Conservation (phyloP, 352 stramenopile species). For the Phytophthora ohioensis region DNA sequence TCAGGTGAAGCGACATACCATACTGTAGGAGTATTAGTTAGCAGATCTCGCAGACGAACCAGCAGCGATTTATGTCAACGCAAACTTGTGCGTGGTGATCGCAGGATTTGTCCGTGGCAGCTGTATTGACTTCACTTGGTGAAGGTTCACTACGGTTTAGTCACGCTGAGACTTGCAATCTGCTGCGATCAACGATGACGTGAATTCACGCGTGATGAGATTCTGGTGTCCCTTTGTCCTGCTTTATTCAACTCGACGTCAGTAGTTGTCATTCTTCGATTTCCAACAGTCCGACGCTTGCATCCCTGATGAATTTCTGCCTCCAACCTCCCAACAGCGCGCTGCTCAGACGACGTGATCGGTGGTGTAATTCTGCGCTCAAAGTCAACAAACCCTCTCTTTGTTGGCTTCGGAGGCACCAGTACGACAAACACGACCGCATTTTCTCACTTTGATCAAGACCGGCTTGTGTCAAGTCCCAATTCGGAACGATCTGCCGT, state of each 20-base stretch:
- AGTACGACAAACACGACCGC: not conserved
- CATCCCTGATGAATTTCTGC: constrained; percentile 7
- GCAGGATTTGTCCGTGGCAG: too few relatives aligned
- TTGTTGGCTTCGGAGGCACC: not conserved
- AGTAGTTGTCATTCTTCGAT: constrained; percentile 1
- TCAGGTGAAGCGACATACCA: too few relatives aligned
- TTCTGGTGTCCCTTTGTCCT: too few relatives aligned
- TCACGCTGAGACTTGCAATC: too few relatives aligned
- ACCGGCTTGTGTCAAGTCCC: not conserved
- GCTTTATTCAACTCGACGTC: not conserved
- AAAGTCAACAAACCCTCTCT: not conserved
- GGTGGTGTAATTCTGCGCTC: not conserved
- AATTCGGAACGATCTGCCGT: not conserved
- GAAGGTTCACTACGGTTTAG: too few relatives aligned
- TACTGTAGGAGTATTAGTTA: too few relatives aligned
- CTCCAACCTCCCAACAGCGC: constrained; percentile 2
- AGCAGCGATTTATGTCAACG: too few relatives aligned
- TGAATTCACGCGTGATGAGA: too few relatives aligned
- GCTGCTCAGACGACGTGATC: constrained; percentile 8
- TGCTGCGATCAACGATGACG: too few relatives aligned
- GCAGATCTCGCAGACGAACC: too few relatives aligned
- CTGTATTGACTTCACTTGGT: too few relatives aligned
- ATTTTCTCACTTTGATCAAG: not conserved
- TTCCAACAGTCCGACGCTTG: not conserved
- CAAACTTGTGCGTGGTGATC: too few relatives aligned